Evolutionary conservation across 2,329 filamentous ascomycete genomes (phyloP).

Genomic region (Colletotrichum sp.): DNA sequence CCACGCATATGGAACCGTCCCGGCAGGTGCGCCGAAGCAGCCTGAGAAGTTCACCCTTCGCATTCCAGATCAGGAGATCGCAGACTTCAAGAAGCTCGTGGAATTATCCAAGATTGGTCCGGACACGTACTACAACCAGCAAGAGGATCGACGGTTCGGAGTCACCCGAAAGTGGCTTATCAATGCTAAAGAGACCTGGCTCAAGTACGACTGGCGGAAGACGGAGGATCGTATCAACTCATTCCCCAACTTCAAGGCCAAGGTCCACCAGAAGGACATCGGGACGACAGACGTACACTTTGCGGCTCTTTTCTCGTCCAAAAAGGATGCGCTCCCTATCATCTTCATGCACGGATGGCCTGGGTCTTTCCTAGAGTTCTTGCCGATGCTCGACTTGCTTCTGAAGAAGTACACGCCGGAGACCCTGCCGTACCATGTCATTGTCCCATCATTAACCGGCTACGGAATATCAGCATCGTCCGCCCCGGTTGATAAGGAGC

Average conservation of each 20-base stretch:
- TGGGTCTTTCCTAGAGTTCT: constrained; percentile 58
- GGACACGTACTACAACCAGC: constrained; percentile 51
- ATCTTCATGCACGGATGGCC: constrained; percentile 63
- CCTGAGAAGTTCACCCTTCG: constrained; percentile 40
- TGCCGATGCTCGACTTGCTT: constrained; percentile 53
- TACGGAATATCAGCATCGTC: constrained; percentile 51
- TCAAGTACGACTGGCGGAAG: constrained; percentile 52
- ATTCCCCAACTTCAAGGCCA: constrained; percentile 51
- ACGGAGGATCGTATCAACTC: constrained; percentile 44
- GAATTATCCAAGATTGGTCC: constrained; percentile 53
- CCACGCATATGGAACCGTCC: background rate
- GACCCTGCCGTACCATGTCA: constrained; percentile 59
- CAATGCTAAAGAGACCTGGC: constrained; percentile 45
- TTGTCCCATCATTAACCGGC: constrained; percentile 60
- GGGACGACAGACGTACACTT: constrained; percentile 54
- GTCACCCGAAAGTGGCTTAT: constrained; percentile 50
- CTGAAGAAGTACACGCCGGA: constrained; percentile 51
- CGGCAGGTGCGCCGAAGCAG: background rate
- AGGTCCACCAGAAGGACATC: constrained; percentile 39
- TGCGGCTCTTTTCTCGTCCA: constrained; percentile 56
- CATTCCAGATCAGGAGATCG: constrained; percentile 46
- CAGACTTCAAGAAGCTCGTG: constrained; percentile 50
- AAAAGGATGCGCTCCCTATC: constrained; percentile 53
- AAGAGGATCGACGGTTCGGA: constrained; percentile 46
- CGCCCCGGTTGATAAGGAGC: constrained; percentile 32